Base-by-base conservation (phyloP, 2,329 filamentous ascomycete species). In the Fusarium robinianum region DNA sequence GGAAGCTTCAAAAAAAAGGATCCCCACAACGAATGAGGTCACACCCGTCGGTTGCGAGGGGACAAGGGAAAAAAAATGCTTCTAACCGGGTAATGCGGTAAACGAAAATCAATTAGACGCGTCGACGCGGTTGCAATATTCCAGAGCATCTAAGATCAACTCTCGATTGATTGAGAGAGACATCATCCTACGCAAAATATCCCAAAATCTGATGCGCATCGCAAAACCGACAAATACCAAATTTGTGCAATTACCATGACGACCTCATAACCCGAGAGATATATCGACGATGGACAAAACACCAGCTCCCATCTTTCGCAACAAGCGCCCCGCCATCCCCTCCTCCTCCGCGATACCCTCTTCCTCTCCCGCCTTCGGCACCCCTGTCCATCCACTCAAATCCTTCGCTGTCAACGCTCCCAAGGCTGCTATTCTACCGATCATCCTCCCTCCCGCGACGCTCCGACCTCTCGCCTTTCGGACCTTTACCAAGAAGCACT, bases 401-500 rank as follows among this genome's bases (percentile, higher is more conserved):
- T 81, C 85, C 11, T 84, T 84, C 63, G 72, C 71, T 22, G 68
- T 78, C 51, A 72, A 76, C 17, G 71, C 73, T 2, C 70, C 76
- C 27, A 77, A 80, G 56, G 77, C 83, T 9, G 76, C 83, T 6
- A 87, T 97, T 33, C 77, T 99, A 2, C 90, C 94, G 4, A 94
- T 99, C 44, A 77, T 95, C 23, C 83, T 99, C 5, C 91, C 92
- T 4, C 88, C 91, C 1, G 83, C 90, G 8, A 95, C 88, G 0
- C 74, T 99, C 26, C 80, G 95, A 51, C 92, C 94, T 3, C 77
- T 97, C 14, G 95, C 94, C 7, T 97, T 99, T 64, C 84, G 94
- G 32, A 95, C 89, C 0, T 95, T 99, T 57, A 99, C 94, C 2
- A 96, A 96, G 69, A 99, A 97, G 64, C 90, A 99, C 71, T 95